Conservation (phyloP, 768 basidiomycete genomes). For the Suillus discolor region DNA sequence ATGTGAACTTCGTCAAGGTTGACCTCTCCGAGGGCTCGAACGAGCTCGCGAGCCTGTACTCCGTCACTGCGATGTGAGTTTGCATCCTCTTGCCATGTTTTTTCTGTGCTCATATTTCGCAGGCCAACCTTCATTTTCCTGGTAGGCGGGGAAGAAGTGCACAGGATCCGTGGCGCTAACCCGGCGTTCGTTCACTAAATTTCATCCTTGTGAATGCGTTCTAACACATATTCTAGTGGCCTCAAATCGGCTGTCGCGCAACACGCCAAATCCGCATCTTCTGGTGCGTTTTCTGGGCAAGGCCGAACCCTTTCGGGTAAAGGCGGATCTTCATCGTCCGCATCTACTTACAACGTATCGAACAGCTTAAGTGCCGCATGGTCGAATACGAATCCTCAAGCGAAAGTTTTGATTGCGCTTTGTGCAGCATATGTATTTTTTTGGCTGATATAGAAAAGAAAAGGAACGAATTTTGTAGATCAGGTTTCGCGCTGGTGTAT, state of each 20-base stretch:
- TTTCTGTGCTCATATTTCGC: not conserved
- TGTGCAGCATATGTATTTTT: conserved; percentile 64
- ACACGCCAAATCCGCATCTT: conserved; percentile 45
- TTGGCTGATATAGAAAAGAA: conserved; percentile 43
- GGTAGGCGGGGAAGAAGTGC: conserved; percentile 65
- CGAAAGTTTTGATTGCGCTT: conserved; percentile 65
- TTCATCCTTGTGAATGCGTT: conserved; percentile 8
- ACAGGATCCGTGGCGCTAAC: conserved; percentile 75
- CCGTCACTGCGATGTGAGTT: conserved; percentile 72
- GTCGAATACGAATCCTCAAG: conserved; percentile 63
- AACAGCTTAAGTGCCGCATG: conserved; percentile 40
- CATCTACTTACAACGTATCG: conserved; percentile 36
- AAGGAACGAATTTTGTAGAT: not conserved
- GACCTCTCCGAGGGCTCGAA: conserved; percentile 66
- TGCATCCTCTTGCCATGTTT: not conserved
- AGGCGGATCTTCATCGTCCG: conserved; percentile 47
- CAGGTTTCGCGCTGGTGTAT: not conserved
- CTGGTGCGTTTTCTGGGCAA: conserved; percentile 63
- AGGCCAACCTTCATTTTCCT: conserved; percentile 89
- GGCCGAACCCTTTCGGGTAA: conserved; percentile 59
- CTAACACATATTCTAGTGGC: conserved; percentile 41
- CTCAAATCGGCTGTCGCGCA: conserved; percentile 61
- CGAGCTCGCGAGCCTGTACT: conserved; percentile 67
- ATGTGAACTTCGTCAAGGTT: conserved; percentile 83
- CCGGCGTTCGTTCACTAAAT: conserved; percentile 46